Evolutionary conservation across 148 eudicot species (phyloP).

Genomic region (Rhododendron molle): DNA sequence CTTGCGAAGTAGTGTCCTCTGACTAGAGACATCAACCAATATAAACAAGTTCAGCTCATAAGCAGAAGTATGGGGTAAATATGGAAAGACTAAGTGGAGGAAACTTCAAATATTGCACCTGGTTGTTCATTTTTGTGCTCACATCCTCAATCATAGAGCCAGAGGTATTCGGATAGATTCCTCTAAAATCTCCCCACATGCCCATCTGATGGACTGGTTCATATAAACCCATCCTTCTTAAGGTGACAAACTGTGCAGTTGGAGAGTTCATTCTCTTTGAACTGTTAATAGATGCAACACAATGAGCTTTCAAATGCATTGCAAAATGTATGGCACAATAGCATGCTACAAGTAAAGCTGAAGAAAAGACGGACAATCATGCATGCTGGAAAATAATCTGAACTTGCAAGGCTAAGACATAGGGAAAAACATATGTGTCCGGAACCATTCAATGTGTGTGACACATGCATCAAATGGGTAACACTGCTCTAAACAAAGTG

Average conservation of each 20-base stretch:
- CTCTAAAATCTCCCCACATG: constrained; percentile 86
- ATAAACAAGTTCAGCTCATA: neutral
- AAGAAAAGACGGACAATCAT: neutral
- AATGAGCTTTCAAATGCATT: constrained; percentile 3
- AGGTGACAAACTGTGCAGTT: constrained; percentile 56
- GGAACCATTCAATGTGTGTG: neutral
- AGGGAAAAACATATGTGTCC: neutral
- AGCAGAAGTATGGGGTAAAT: neutral
- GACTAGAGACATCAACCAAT: constrained; percentile 38
- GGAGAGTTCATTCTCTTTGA: constrained; percentile 57
- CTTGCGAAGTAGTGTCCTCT: constrained; percentile 66
- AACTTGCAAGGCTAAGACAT: neutral
- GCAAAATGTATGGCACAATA: neutral
- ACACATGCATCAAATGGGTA: neutral
- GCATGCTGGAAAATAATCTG: neutral
- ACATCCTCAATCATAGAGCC: constrained; percentile 45
- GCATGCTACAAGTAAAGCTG: neutral
- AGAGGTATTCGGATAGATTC: constrained; percentile 45
- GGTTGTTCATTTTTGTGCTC: constrained; percentile 53
- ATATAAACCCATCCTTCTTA: constrained; percentile 74
- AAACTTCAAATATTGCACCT: constrained; percentile 33
- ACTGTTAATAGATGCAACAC: constrained; percentile 10
- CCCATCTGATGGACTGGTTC: constrained; percentile 78
- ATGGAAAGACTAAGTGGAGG: neutral
- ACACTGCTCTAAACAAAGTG: neutral